Conservation (phyloP, 129 eudicot genomes). For the Chrysanthemum makinoi region DNA sequence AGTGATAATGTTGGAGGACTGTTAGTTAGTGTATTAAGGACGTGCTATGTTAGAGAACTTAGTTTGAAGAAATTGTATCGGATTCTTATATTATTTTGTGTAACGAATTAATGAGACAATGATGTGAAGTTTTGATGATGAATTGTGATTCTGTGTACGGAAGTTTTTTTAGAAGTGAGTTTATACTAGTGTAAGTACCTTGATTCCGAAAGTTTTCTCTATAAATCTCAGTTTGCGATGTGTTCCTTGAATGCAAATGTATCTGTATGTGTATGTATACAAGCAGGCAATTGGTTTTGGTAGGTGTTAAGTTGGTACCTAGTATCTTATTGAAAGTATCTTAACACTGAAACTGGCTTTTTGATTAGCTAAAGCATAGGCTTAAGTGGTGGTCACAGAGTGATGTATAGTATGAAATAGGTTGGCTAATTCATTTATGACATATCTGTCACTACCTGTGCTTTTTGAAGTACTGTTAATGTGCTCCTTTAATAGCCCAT, state of each 20-base stretch:
- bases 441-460: neutral
- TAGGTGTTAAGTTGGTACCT: neutral
- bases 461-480: neutral
- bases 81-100: neutral
- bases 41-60: neutral
- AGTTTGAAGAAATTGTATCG: neutral
- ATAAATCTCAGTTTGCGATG: neutral
- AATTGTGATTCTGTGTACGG: neutral
- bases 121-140: too few species aligned
- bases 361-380: neutral
- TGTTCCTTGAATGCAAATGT: neutral
- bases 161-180: neutral
- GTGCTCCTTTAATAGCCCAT: neutral
- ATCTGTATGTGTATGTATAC: neutral
- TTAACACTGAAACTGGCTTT: neutral
- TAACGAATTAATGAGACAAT: too few species aligned
- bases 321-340: neutral
- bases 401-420: neutral
- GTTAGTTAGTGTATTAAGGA: too few species aligned
- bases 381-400: neutral
- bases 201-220: neutral
- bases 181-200: neutral
- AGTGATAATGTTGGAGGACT: neutral
- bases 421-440: slow-evolving; percentile 4
- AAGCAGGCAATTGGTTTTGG: neutral